Conservation (phyloP, 2,329 filamentous ascomycete species). For the Fusarium tuaranense region DNA sequence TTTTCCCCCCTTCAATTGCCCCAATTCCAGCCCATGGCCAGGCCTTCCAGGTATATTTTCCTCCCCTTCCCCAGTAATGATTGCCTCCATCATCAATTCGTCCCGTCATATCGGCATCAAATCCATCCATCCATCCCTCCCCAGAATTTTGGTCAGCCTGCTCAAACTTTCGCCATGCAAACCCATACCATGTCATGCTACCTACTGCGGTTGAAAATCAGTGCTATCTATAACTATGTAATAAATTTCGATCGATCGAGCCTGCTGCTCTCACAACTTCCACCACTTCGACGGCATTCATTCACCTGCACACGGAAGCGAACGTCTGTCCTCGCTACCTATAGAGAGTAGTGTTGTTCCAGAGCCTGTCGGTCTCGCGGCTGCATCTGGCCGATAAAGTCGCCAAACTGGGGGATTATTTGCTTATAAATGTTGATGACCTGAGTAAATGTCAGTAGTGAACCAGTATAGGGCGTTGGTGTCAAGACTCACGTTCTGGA, state of each 20-base stretch:
- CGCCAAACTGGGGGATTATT: conserved; percentile 69
- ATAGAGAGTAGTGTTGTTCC: conserved; percentile 60
- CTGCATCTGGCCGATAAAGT: conserved; percentile 65
- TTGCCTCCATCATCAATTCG: conserved; percentile 32
- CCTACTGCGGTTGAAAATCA: conserved; percentile 40
- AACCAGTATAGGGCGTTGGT: too few relatives aligned
- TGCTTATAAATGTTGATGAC: conserved; percentile 67
- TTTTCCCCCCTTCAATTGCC: conserved; percentile 7
- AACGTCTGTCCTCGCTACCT: conserved; percentile 6
- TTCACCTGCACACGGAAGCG: conserved; percentile 2
- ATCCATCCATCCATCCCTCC: conserved; percentile 24
- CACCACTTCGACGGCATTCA: conserved; percentile 18
- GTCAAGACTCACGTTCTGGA: conserved; percentile 74
- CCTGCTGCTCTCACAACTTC: conserved; percentile 8
- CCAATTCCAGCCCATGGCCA: background rate
- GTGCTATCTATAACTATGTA: conserved; percentile 49
- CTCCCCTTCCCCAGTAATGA: conserved; percentile 17
- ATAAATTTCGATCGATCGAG: conserved; percentile 27
- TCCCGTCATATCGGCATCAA: conserved; percentile 37
- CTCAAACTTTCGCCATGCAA: conserved; percentile 41
- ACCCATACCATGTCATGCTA: conserved; percentile 35
- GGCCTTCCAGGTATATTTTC: conserved; percentile 34
- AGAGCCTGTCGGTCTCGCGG: conserved; percentile 63
- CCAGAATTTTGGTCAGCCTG: conserved; percentile 30
- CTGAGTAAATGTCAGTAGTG: conserved; percentile 35